A percentile compares a stretch with the other conserved stretches of the same genome.
These are phyloP conservation scores for Nakazawaea ambrosiae DNA, from an alignment of 805 yeast species.

Conservation along the genomic window DNA sequence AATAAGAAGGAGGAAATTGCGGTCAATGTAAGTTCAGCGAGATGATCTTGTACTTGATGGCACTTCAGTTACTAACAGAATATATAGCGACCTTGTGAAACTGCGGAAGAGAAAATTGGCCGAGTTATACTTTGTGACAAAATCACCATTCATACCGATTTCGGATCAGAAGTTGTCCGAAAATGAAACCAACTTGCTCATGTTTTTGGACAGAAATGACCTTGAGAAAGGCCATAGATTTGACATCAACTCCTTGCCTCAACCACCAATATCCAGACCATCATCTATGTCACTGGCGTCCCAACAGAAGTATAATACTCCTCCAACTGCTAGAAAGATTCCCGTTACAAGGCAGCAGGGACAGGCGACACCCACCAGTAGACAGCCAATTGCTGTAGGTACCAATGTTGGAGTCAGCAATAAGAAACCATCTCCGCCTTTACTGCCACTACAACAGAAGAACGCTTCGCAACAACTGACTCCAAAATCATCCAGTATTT, in stretches of 20 bases:
- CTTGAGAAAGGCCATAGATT: constrained; percentile 38
- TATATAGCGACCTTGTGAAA: constrained; percentile 29
- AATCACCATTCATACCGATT: constrained; percentile 40
- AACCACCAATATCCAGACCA: constrained; percentile 19
- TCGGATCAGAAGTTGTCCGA: constrained; percentile 29
- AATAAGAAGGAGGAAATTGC: constrained; percentile 35
- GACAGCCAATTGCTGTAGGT: not conserved
- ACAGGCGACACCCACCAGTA: not conserved
- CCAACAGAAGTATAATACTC: not conserved
- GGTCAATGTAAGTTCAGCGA: constrained; percentile 24
- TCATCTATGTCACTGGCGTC: constrained; percentile 15
- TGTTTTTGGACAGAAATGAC: constrained; percentile 46
- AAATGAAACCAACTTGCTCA: constrained; percentile 31
- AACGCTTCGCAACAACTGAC: no score
- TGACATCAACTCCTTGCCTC: constrained; percentile 25
- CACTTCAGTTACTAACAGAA: not conserved
- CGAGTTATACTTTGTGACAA: constrained; percentile 53
- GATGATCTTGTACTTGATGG: not conserved
- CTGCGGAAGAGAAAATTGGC: constrained; percentile 51
- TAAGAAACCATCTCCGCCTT: not conserved
- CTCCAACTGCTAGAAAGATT: not conserved
- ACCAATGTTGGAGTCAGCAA: not conserved
- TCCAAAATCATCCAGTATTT: no score
- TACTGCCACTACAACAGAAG: not conserved
- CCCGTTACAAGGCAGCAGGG: not conserved